phyloP scores from a whole-genome alignment of 352 stramenopile genomes.

The Discostella stelligera region DNA sequence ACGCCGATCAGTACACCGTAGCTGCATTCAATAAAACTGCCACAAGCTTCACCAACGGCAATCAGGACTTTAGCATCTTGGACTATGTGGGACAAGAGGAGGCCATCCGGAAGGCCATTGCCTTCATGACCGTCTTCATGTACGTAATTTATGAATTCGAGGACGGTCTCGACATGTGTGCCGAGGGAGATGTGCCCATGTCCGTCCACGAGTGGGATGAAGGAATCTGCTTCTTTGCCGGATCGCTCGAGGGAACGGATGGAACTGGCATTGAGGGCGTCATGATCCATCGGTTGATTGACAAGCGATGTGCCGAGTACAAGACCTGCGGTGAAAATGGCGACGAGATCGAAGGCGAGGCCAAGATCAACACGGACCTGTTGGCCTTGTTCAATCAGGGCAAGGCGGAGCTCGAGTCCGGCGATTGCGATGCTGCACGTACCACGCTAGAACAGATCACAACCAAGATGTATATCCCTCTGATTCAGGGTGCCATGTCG shows the following conservation, averaged over 20 bases:
- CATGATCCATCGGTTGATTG: constrained; percentile 61
- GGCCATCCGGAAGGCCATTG: constrained; percentile 66
- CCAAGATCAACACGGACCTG: constrained; percentile 69
- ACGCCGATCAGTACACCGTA: constrained; percentile 63
- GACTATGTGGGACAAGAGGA: constrained; percentile 37
- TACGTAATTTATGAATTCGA: constrained; percentile 75
- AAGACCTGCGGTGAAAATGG: constrained; percentile 59
- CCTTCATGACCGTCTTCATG: constrained; percentile 70
- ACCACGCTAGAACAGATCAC: constrained; percentile 56
- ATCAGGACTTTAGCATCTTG: constrained; percentile 58
- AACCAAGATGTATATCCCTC: constrained; percentile 67
- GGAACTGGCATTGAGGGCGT: constrained; percentile 43
- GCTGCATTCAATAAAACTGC: constrained; percentile 51
- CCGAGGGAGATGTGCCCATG: constrained; percentile 60
- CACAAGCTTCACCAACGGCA: constrained; percentile 50
- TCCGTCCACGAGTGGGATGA: constrained; percentile 76
- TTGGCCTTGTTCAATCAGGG: constrained; percentile 57
- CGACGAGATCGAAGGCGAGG: constrained; percentile 41
- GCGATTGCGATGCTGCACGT: constrained; percentile 53
- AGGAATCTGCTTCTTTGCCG: constrained; percentile 78
- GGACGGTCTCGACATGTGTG: constrained; percentile 69
- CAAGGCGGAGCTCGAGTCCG: constrained; percentile 40
- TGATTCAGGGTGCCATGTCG: constrained; percentile 75
- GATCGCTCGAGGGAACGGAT: constrained; percentile 64
- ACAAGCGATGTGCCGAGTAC: constrained; percentile 76